Evolutionary conservation across 306 rosid genomes (phyloP), one percentile per base, ranked within the genome.

Genomic region (Acacia melanoxylon): DNA sequence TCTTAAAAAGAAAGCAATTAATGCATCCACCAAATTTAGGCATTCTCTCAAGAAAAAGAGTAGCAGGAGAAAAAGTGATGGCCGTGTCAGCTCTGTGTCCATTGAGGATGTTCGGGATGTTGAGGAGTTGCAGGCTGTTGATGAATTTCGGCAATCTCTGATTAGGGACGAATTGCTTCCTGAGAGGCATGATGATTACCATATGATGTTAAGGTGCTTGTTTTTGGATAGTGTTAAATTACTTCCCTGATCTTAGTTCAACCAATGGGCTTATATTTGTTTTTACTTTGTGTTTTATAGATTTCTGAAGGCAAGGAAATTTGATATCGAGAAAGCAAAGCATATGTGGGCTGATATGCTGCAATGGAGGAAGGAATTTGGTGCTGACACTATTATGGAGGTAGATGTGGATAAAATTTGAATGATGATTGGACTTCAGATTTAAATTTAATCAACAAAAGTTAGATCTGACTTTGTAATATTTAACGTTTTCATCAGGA

Each of bases 271-370:
- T 85, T 72, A 72, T 48, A 11, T 45, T 61, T 56, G 72, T 8
- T 22, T 31, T 31, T 59, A 52, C 76, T 73, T 67, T 61, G 65
- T 79, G 40, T 69, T 82, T 83, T 70, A 12, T 86, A 95, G 99
- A 87, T 95, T 95, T 84, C 79, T 95, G 76, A 95, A 95, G 84
- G 99, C 99, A 59, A 94, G 99, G 86, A 95, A 95, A 82, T 92
- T 95, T 59, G 98, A 95, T 81, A 77, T 87, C 35, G 99, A 95
- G 24, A 95, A 90, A 72, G 97, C 99, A 82, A 95, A 89, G 85
- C 93, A 92, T 82, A 95, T 95, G 99, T 95, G 99, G 99, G 93
- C 89, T 20, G 99, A 95, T 77, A 95, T 95, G 99, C 87, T 95
- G 77, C 94, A 89, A 61, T 95, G 99, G 99, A 92, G 99, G 88